A percentile compares a stretch with the other conserved stretches of the same genome.
Evolutionary conservation across 2,329 filamentous ascomycete species (phyloP).

Genomic region (Claviceps quebecensis): DNA sequence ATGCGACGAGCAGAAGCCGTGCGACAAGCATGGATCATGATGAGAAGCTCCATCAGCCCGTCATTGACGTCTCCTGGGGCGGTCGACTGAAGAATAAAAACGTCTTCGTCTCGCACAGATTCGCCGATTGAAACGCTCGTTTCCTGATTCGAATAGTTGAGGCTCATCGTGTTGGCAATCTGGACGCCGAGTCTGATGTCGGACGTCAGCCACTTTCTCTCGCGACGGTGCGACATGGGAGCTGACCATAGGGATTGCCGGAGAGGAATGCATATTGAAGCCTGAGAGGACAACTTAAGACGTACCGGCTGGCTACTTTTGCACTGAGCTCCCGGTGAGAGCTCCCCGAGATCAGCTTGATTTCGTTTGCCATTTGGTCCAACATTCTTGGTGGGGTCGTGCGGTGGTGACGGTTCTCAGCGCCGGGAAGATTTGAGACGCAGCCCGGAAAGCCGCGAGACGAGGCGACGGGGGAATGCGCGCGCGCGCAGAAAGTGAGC

Average conservation of each 20-base stretch:
- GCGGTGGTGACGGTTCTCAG: not conserved
- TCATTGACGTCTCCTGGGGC: constrained; percentile 95
- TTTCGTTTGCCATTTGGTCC: constrained; percentile 37
- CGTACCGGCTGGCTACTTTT: constrained; percentile 30
- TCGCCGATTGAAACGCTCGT: constrained; percentile 89
- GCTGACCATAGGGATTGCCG: not conserved
- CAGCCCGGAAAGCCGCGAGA: not conserved
- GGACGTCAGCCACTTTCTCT: constrained; percentile 11
- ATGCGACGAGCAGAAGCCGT: constrained; percentile 65
- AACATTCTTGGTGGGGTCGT: constrained; percentile 16
- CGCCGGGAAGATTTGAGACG: not conserved
- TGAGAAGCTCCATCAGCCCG: constrained; percentile 92
- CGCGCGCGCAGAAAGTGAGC: not conserved
- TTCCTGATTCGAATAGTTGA: constrained; percentile 79
- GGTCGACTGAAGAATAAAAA: constrained; percentile 94
- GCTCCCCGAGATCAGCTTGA: constrained; percentile 36
- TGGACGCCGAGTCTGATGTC: constrained; percentile 54
- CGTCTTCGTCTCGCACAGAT: constrained; percentile 93
- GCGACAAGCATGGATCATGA: constrained; percentile 90
- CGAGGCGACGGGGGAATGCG: not conserved
- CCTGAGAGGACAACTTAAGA: not conserved
- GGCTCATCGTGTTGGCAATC: constrained; percentile 63
- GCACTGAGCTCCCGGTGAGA: constrained; percentile 34
- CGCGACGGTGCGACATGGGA: constrained; percentile 5
- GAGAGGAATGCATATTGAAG: not conserved